Evolutionary conservation across 805 yeast species (phyloP), one percentile per base, ranked within the genome.

Genomic region (Monosporozyma siamensis): DNA sequence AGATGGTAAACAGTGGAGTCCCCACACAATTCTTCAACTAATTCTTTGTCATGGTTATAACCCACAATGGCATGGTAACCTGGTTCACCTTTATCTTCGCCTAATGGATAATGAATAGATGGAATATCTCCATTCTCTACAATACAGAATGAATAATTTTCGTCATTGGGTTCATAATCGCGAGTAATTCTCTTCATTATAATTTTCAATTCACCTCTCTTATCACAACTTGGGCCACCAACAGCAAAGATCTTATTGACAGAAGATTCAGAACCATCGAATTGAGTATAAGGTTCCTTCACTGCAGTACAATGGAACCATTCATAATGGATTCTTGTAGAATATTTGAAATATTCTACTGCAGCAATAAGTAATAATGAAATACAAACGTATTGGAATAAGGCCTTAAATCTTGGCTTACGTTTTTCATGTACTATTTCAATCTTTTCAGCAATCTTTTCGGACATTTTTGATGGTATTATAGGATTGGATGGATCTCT

Each of bases 201-300:
- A 1, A 68, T 56, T 45, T 68, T 68, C 25, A 60, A 51, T 42
- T 68, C 68, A 9, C 71, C 73, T 49, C 73, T 62, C 39, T 62
- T 65, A 43, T 69, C 73, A 54, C 73, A 69, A 36, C 67, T 58
- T 29, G 69, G 66, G 1, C 73, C 72, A 34, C 73, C 73, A 17
- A 56, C 52, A 6, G 71, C 64, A 44, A 55, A 63, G 24, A 65
- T 46, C 36, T 58, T 59, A 9, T 64, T 56, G 1, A 64, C 59
- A 12, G 50, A 51, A 20, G 53, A 44, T 12, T 56, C 54, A 8
- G 45, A 15, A n/a, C 43, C 43, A 17, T 24, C 17, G 6, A 34
- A 15, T 6, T 38, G 39, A 8, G 45, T 44, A 10, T 55, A 37
- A 12, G 48, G 42, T 20, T 58, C 55, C 8, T 54, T 48, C 6